A percentile compares a stretch with the other conserved stretches of the same genome.
These are phyloP conservation scores for Vigna hirtella DNA, from an alignment of 306 rosid genomes.

Conservation along the genomic window DNA sequence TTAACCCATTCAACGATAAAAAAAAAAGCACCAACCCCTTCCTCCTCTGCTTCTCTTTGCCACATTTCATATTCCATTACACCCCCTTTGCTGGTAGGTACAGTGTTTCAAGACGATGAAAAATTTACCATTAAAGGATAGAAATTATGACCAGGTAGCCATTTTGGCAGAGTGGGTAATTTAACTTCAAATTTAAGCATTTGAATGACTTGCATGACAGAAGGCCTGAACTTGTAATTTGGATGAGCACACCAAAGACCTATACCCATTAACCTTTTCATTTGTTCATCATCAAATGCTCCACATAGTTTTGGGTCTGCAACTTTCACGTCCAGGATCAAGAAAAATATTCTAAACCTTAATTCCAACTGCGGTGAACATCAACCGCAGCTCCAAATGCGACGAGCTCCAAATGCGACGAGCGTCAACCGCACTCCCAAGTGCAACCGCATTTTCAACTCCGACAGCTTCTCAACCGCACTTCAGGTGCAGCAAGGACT, in stretches of 20 bases:
- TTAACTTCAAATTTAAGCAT: conserved; percentile 37
- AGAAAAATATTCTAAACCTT: no score
- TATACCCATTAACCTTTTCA: background rate
- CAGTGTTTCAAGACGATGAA: background rate
- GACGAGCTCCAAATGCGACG: no score
- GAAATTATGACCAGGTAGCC: conserved; percentile 6
- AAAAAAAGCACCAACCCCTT: no score
- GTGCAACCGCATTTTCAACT: no score
- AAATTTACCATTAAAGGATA: background rate
- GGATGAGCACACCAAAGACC: conserved; percentile 36
- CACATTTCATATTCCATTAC: no score
- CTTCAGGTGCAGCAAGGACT: no score
- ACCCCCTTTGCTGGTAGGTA: background rate
- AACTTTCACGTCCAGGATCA: background rate
- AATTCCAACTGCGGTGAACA: no score
- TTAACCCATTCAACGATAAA: no score
- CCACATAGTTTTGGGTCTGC: conserved; percentile 11
- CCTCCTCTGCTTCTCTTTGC: no score
- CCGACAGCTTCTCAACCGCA: no score
- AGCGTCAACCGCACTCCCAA: no score
- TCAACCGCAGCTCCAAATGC: no score
- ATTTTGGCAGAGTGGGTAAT: background rate
- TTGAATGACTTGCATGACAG: conserved; percentile 11
- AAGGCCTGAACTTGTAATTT: conserved; percentile 23
- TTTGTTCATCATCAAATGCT: conserved; percentile 33